Evolutionary conservation across 352 stramenopile genomes (phyloP), one percentile per base, ranked within the genome.

Genomic region (Elongisporangium prolatum): DNA sequence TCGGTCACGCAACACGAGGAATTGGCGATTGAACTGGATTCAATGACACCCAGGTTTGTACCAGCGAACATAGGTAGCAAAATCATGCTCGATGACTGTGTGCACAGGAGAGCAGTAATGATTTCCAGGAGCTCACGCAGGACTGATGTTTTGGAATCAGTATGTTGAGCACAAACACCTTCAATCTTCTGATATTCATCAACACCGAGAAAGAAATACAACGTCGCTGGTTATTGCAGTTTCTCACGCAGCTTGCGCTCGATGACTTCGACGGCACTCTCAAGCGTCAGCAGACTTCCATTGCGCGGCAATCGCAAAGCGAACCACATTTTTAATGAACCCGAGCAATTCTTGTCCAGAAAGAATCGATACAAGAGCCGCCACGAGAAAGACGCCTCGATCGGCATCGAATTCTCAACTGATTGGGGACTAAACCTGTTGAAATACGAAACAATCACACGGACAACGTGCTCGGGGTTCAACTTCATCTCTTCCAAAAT

Each of bases 341-440:
- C 14, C 7, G 9, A 3, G 25, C 63, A 71, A 56, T 77, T 71
- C 7, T 55, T 61, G 49, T 74, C 51, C 17, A 69, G 49, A 57
- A 77, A 74, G 53, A 69, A 66, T 52, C 55, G 63, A 59, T 72
- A 68, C 52, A 75, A 57, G 1, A 71, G 24, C 34, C 60, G 48
- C 67, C 63, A 71, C 51, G 67, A 71, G 57, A 78, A 72, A 50
- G 69, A 75, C 8, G 63, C 65, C n/a, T 70, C 57, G 18, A 77
- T 71, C 47, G 59, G 48, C 65, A 77, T 74, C 34, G 57, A 71
- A 44, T 48, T 0, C 55, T 77, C 59, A 0, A 69, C 60, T 63
- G 57, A 10, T 18, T 67, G 50, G 16, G 28, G 50, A 55, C 0
- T 50, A 63, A 60, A 67, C 20, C 50, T 56, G 49, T 65, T 61